Conservation (phyloP, 306 rosid species). For the Acacia melanoxylon region DNA sequence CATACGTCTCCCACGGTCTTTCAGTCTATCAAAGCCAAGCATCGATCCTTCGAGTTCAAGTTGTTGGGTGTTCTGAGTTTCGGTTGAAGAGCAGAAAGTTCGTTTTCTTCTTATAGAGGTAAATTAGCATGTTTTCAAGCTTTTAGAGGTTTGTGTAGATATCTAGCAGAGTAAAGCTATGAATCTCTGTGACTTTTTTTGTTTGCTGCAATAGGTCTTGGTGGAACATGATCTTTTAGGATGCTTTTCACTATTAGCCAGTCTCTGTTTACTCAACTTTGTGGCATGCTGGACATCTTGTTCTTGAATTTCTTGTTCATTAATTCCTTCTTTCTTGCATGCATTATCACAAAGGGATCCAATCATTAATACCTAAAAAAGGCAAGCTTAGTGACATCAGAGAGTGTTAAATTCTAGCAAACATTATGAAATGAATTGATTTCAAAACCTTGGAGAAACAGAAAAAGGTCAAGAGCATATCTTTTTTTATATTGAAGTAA, state of each 20-base stretch:
- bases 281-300: slow-evolving; percentile 41
- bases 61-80: too few species aligned
- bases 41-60: too few species aligned
- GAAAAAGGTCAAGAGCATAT: background rate
- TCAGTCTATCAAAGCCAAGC: too few species aligned
- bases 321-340: slow-evolving; percentile 44
- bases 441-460: background rate
- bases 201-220: too few species aligned
- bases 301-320: slow-evolving; percentile 48
- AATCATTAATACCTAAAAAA: slow-evolving; percentile 67
- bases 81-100: too few species aligned
- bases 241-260: slow-evolving; percentile 62
- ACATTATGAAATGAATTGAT: slow-evolving; percentile 12
- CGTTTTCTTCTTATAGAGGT: too few species aligned
- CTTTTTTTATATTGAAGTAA: background rate
- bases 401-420: slow-evolving; percentile 8
- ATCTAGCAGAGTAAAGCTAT: too few species aligned
- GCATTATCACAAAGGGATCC: slow-evolving; percentile 61
- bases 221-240: slow-evolving; percentile 59
- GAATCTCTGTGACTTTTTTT: too few species aligned
- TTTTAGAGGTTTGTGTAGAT: too few species aligned
- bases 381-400: slow-evolving; percentile 28
- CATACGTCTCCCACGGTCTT: too few species aligned
- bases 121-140: too few species aligned
- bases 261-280: slow-evolving; percentile 49